Evolutionary conservation across 371 early-diverging fungal species (phyloP), one percentile per base, ranked within the genome.

Genomic region (Homolaphlyctis polyrhiza): DNA sequence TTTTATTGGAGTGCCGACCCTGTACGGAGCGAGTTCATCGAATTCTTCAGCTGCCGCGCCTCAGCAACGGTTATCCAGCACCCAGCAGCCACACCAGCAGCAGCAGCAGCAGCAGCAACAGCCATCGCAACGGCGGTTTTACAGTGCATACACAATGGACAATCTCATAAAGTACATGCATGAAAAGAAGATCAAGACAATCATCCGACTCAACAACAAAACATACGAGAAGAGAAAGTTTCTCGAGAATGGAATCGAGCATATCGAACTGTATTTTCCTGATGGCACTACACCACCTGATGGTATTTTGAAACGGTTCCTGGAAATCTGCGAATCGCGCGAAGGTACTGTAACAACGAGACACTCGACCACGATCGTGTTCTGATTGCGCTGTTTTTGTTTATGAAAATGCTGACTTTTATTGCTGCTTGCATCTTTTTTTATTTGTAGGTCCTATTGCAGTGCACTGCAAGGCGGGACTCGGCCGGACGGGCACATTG

Each of bases 401-500:
- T n/a, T n/a, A n/a, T n/a, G n/a, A n/a, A n/a, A n/a, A n/a, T n/a
- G n/a, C n/a, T n/a, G n/a, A n/a, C n/a, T n/a, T n/a, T n/a, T n/a
- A n/a, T n/a, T n/a, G n/a, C n/a, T n/a, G n/a, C n/a, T n/a, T n/a
- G 11, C 23, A 21, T 25, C 43, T 55, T n/a, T 6, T 60, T 60
- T n/a, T n/a, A n/a, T n/a, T 48, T 8, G 35, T 60, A 70, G 83
- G 84, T 0, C 72, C 81, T 2, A 76, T 86, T 30, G 84, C 89
- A 1, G 82, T 89, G 0, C 91, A 91, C 63, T 91, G 91, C 68
- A 81, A 84, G 71, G 91, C 91, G 0, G 91, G 91, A 0, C 74
- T 90, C 1, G 91, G 91, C 18, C 76, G 91, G 60, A 91, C 91
- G 0, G 91, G 91, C 4, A 81, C 87, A 0, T 73, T 90, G 49